Conservation (phyloP, 176 grass and related monocot genomes). For the Raddia guianensis region DNA sequence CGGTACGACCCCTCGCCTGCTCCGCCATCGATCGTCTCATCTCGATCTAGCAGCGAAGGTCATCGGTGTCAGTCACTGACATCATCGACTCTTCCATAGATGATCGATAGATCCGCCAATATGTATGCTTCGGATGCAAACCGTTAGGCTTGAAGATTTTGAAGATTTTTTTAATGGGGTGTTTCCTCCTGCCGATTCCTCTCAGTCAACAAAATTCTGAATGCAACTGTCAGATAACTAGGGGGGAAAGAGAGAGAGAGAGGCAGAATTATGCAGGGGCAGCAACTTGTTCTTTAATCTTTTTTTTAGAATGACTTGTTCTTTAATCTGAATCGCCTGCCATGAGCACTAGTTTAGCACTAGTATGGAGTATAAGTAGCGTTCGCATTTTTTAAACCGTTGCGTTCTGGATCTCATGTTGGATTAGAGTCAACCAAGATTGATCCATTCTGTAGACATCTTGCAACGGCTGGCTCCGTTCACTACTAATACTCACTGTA, state of each 20-base stretch:
- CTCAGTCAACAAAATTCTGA: neutral
- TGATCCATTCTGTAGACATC: neutral
- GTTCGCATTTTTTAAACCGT: neutral
- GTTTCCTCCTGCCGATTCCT: conserved; percentile 23
- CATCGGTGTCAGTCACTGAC: too few relatives aligned
- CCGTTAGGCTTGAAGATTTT: conserved; percentile 1
- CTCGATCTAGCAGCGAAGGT: too few relatives aligned
- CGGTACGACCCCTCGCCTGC: too few relatives aligned
- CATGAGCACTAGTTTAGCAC: neutral
- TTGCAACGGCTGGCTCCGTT: neutral
- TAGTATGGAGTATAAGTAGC: neutral
- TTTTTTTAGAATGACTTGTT: neutral
- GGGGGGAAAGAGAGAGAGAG: neutral
- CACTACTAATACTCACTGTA: neutral
- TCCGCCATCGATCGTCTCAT: too few relatives aligned
- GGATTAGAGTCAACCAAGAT: neutral
- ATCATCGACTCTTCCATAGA: too few relatives aligned
- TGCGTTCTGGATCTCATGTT: conserved; percentile 29
- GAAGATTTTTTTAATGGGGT: neutral
- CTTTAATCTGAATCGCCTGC: neutral
- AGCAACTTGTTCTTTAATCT: neutral
- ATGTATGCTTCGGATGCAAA: conserved; percentile 22
- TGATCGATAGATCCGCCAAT: too few relatives aligned
- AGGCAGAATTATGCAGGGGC: neutral
- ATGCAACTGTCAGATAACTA: conserved; percentile 32